These are phyloP conservation scores for Penicillium alfredii DNA, from an alignment of 495 filamentous ascomycete species.

Conservation along the genomic window DNA sequence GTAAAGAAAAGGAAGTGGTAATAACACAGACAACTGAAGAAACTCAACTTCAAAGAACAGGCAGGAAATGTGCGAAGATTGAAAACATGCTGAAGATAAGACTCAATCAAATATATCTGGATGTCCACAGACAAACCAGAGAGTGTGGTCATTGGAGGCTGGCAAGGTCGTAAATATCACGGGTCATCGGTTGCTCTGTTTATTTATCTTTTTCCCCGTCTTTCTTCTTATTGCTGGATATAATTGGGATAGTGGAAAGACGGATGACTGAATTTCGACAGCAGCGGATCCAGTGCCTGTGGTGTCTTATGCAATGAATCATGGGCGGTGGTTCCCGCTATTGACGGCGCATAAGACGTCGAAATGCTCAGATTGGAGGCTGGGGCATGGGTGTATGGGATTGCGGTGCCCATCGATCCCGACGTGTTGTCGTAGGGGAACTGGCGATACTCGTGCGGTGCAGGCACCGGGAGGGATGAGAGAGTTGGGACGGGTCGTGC, in stretches of 20 bases:
- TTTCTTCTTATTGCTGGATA: conserved; percentile 25
- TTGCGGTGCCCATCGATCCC: conserved; percentile 22
- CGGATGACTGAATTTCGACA: conserved; percentile 26
- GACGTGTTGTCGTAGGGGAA: conserved; percentile 33
- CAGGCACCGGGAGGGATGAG: conserved; percentile 30
- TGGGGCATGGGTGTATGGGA: conserved; percentile 33
- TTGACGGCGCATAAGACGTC: conserved; percentile 26
- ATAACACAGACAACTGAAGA: too few relatives aligned
- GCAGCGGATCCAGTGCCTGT: conserved; percentile 24
- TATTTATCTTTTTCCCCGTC: too few relatives aligned
- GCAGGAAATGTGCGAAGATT: too few relatives aligned
- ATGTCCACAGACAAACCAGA: too few relatives aligned
- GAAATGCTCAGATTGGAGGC: conserved; percentile 36
- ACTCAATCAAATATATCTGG: too few relatives aligned
- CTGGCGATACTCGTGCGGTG: conserved; percentile 31
- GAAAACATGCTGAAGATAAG: too few relatives aligned
- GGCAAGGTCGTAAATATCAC: too few relatives aligned
- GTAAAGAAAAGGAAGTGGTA: too few relatives aligned
- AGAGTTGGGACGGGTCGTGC: conserved; percentile 28
- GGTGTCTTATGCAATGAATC: conserved; percentile 23
- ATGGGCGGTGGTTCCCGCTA: conserved; percentile 19
- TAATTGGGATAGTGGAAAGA: conserved; percentile 35
- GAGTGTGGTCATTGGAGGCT: too few relatives aligned
- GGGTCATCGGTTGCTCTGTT: too few relatives aligned
- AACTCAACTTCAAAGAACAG: too few relatives aligned